Base-by-base conservation (phyloP, 345 rosid species). In the Lepidium didymum region DNA sequence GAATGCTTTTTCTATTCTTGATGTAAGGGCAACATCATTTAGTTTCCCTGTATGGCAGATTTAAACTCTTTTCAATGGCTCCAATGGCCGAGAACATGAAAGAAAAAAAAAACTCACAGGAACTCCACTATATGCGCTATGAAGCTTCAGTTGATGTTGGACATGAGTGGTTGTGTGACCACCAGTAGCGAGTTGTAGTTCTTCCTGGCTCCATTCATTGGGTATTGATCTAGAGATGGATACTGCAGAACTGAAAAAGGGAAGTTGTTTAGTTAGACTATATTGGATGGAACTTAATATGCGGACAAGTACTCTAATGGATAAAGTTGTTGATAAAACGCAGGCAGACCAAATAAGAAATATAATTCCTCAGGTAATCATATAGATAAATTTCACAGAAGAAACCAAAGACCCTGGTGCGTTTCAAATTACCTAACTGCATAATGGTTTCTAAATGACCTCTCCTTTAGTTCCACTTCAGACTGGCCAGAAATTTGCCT, bases 171-270 rank as follows among this genome's bases (percentile, higher is more conserved):
- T 72, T 62, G 36, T 62, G 77, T 79, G 72, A 40, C 72, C 76
- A 46, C 97, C 97, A 42, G 94, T 81, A 65, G 97, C 97, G 68
- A 88, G 78, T 67, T 45, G 78, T 64, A 88, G 56, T 74, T 93
- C 94, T 68, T 87, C 92, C 42, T 79, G 78, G 47, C 78, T 88
- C 98, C 98, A 90, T 47, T 63, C 67, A 74, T 56, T 60, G 21
- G 51, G 52, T 51, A 50, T 72, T 29, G 60, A 72, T 77, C 78
- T 66, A 16, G 83, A 67, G 51, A 52, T 59, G 77, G 80, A 68
- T 56, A 10, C 68, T 19, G 74, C 66, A 72, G 59, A 69, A 44
- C 77, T 78, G 75, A 44, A 73, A 37, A 19, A 12, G 45, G 51
- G 9, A 51, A 59, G 34, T 42, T 38, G 36, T 41, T 65, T 43